Conservation (phyloP, 1,284 basidiomycete genomes). For the Apiotrichum sp. region DNA sequence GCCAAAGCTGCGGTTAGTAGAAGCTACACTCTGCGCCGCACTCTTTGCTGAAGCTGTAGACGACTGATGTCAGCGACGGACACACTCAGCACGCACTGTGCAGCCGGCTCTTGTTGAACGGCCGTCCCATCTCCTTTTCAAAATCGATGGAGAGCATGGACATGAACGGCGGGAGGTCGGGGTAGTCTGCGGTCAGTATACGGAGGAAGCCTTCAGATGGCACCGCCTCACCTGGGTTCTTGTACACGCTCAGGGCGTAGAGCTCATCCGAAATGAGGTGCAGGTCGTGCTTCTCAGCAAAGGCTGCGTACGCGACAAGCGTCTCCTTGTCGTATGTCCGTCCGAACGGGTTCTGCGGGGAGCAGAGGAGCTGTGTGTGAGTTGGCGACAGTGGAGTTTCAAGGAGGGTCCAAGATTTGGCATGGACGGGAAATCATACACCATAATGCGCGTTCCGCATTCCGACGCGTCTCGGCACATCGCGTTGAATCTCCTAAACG, state of each 20-base stretch:
- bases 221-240: slow-evolving; percentile 28
- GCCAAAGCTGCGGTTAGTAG: slow-evolving; percentile 39
- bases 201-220: not conserved
- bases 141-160: slow-evolving; percentile 46
- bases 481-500: too few relatives aligned
- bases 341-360: slow-evolving; percentile 49
- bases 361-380: slow-evolving; percentile 39
- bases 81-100: slow-evolving; percentile 28
- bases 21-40: slow-evolving; percentile 6
- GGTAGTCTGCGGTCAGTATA: slow-evolving; percentile 15
- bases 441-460: too few relatives aligned
- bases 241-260: slow-evolving; percentile 46
- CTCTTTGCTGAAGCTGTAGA: slow-evolving; percentile 48
- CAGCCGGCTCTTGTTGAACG: slow-evolving; percentile 42
- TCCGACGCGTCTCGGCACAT: too few relatives aligned
- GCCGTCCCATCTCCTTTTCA: slow-evolving; percentile 40
- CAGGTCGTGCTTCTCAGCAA: slow-evolving; percentile 47
- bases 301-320: slow-evolving; percentile 44
- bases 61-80: slow-evolving; percentile 22
- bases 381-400: not conserved
- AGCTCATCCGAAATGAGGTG: slow-evolving; percentile 49
- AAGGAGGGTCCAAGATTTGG: too few relatives aligned
- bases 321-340: slow-evolving; percentile 41
- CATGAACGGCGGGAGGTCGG: slow-evolving; percentile 39
- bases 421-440: too few relatives aligned